Percentiles rank a stretch among this genome's conserved stretches.
phyloP scores from a whole-genome alignment of 2,329 filamentous ascomycete genomes.

The Epichloe sibirici region DNA sequence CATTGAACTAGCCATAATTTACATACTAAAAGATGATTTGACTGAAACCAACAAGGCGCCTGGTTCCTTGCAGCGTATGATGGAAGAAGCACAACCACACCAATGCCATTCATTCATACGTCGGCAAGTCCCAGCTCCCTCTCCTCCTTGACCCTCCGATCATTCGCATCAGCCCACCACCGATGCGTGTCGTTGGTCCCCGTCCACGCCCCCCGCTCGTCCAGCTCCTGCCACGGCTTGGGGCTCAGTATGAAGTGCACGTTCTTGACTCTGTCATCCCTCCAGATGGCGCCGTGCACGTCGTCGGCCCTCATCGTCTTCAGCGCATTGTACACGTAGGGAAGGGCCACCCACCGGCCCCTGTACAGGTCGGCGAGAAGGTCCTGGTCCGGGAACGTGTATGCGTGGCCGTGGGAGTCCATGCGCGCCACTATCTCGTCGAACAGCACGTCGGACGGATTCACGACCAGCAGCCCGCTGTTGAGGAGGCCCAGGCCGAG shows the following conservation, averaged over 20 bases:
- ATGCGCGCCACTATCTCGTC: slow-evolving; percentile 38
- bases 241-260: slow-evolving; percentile 49
- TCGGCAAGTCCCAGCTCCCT: slow-evolving; percentile 22
- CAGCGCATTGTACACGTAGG: slow-evolving; percentile 50
- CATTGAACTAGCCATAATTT: too few relatives aligned
- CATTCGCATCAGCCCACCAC: slow-evolving; percentile 44
- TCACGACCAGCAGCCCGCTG: slow-evolving; percentile 45
- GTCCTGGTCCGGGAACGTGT: slow-evolving; percentile 49
- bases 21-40: too few relatives aligned
- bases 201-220: slow-evolving; percentile 29
- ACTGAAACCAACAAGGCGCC: too few relatives aligned
- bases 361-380: slow-evolving; percentile 43
- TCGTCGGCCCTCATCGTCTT: slow-evolving; percentile 44
- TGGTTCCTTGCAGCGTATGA: too few relatives aligned
- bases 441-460: slow-evolving; percentile 36
- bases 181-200: slow-evolving; percentile 35
- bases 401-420: slow-evolving; percentile 30
- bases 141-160: slow-evolving; percentile 30
- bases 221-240: slow-evolving; percentile 48
- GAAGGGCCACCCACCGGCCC: slow-evolving; percentile 44
- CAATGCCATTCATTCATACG: not conserved
- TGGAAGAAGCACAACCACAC: too few relatives aligned
- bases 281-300: slow-evolving; percentile 45
- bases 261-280: slow-evolving; percentile 45
- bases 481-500: slow-evolving; percentile 32